Conservation (phyloP, 1,284 basidiomycete species). For the Cutaneotrichosporon spelunceum region DNA sequence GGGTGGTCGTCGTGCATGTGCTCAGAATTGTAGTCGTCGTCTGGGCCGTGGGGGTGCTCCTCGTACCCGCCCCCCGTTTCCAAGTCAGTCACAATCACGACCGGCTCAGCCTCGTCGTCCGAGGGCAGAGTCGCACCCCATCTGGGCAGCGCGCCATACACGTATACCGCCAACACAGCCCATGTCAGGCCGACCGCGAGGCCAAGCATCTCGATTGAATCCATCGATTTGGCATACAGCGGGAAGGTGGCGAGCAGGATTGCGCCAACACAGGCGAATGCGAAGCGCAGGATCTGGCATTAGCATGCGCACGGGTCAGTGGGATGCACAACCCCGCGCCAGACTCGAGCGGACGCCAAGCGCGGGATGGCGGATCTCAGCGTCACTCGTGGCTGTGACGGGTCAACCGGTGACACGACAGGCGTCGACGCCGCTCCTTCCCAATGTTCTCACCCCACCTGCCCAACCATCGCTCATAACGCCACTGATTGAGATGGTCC, state of each 20-base stretch:
- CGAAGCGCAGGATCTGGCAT: constrained; percentile 18
- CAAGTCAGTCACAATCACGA: constrained; percentile 11
- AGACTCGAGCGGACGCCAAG: not conserved
- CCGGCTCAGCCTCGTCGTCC: not conserved
- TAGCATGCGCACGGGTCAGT: not conserved
- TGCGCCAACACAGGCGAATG: constrained; percentile 20
- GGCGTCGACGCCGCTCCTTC: not conserved
- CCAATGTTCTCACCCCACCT: not conserved
- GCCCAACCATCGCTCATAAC: not conserved
- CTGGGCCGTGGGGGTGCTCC: not conserved
- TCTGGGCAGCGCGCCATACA: constrained; percentile 27
- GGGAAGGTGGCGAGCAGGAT: constrained; percentile 34
- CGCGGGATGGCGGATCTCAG: not conserved
- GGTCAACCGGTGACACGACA: not conserved
- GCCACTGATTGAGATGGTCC: no score
- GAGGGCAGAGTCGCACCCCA: not conserved
- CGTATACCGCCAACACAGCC: constrained; percentile 26
- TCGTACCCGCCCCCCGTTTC: not conserved
- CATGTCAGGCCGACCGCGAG: constrained; percentile 30
- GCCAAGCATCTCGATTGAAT: constrained; percentile 25
- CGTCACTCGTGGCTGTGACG: not conserved
- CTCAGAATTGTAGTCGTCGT: not conserved
- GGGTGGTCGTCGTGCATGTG: not conserved
- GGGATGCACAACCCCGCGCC: not conserved
- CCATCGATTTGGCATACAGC: constrained; percentile 18